Percentiles rank a stretch among this genome's conserved stretches.
These are phyloP conservation scores for Saussurea involucrata DNA, from an alignment of 129 eudicot genomes.

Conservation along the genomic window DNA sequence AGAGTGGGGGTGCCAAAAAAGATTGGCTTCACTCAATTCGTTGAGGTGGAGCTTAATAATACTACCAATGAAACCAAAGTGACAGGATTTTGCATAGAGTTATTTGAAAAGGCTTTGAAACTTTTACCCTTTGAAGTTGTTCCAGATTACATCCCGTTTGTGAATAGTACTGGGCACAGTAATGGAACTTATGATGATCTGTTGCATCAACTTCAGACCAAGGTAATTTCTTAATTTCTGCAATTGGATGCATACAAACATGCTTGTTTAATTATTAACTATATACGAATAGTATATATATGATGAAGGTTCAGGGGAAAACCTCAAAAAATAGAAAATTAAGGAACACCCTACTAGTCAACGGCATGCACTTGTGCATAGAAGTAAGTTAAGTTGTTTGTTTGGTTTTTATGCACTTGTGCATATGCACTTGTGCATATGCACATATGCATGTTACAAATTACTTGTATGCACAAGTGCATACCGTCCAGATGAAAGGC, in stretches of 20 bases:
- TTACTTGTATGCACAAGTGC: too few species aligned
- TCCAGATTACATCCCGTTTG: conserved; percentile 21
- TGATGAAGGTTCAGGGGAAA: too few species aligned
- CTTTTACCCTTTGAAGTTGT: conserved; percentile 14
- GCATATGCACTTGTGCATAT: too few species aligned
- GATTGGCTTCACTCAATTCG: conserved; percentile 31
- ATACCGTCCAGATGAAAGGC: too few species aligned
- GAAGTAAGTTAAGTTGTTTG: too few species aligned
- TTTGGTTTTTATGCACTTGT: too few species aligned
- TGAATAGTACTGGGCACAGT: not conserved
- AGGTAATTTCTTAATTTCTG: not conserved
- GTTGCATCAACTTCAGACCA: not conserved
- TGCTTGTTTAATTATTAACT: not conserved
- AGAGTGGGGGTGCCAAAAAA: conserved; percentile 40
- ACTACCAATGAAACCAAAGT: not conserved
- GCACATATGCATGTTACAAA: too few species aligned
- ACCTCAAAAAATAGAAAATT: too few species aligned
- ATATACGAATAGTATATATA: too few species aligned
- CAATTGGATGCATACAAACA: not conserved
- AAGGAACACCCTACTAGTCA: too few species aligned
- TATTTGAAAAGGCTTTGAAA: conserved; percentile 25
- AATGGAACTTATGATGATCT: conserved; percentile 32
- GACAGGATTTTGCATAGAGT: conserved; percentile 40
- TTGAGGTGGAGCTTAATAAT: conserved; percentile 12
- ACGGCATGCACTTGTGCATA: too few species aligned